These are phyloP conservation scores for Hypoxylon crocopeplum DNA, from an alignment of 495 filamentous ascomycete genomes.

Conservation along the genomic window DNA sequence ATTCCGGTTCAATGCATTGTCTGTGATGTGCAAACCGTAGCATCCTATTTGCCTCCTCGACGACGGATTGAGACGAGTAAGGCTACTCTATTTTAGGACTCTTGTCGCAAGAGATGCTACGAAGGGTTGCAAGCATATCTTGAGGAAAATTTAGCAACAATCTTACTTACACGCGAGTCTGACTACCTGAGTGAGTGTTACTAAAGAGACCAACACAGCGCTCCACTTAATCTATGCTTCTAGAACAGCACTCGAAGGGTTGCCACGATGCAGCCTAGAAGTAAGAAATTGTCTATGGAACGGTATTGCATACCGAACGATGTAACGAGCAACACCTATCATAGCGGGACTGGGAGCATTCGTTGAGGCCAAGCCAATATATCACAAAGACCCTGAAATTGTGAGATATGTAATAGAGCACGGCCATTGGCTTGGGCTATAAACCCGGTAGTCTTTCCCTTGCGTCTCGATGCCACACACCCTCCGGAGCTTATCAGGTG, in stretches of 20 bases:
- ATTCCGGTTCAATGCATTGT: slow-evolving; percentile 23
- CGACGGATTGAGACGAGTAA: slow-evolving; percentile 7
- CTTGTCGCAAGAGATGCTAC: slow-evolving; percentile 24
- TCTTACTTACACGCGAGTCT: neutral
- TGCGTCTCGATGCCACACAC: slow-evolving; percentile 14
- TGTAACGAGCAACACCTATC: slow-evolving; percentile 20
- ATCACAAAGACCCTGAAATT: slow-evolving; percentile 25
- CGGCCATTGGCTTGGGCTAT: slow-evolving; percentile 9
- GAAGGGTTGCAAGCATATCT: slow-evolving; percentile 12
- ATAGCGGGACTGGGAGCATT: neutral
- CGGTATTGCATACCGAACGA: slow-evolving; percentile 12
- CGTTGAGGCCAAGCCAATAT: slow-evolving; percentile 25
- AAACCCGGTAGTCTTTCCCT: slow-evolving; percentile 9
- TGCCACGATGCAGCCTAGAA: slow-evolving; percentile 16
- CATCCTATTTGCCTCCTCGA: neutral
- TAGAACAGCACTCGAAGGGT: slow-evolving; percentile 26
- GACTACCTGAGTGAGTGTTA: neutral
- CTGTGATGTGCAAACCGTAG: slow-evolving; percentile 5
- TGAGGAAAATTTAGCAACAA: slow-evolving; percentile 10
- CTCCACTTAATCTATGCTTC: slow-evolving; percentile 12
- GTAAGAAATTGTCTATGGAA: slow-evolving; percentile 6
- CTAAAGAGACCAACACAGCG: slow-evolving; percentile 3
- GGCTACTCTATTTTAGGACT: slow-evolving; percentile 16
- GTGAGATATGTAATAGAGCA: slow-evolving; percentile 8
- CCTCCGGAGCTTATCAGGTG: slow-evolving; percentile 13